Evolutionary conservation across 2,329 filamentous ascomycete species (phyloP).

Genomic region (Colletotrichum lindemuthianum): DNA sequence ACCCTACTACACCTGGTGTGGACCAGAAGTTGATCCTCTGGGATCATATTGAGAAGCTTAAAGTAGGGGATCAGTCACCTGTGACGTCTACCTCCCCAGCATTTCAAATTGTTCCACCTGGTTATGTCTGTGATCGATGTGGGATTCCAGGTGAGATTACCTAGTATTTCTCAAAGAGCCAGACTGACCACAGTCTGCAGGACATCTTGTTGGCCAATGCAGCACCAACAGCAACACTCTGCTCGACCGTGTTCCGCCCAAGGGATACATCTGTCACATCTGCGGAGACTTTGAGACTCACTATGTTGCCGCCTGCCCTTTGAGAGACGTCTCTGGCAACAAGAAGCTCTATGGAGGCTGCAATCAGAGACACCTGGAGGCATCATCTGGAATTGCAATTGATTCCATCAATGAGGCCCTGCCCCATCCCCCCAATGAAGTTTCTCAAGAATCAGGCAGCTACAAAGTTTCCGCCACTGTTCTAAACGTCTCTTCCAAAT

Average conservation of each 20-base stretch:
- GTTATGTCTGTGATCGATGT: slow-evolving; percentile 32
- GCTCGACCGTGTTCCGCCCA: slow-evolving; percentile 7
- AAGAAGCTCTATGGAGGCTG: background rate
- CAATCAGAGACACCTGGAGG: no score
- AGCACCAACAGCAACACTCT: slow-evolving; percentile 18
- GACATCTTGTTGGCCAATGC: slow-evolving; percentile 37
- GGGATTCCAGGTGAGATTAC: slow-evolving; percentile 17
- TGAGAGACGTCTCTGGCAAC: background rate
- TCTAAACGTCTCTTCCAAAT: no score
- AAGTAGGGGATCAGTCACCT: no score
- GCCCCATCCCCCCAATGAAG: no score
- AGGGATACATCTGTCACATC: slow-evolving; percentile 35
- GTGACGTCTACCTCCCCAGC: no score
- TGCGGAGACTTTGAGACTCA: slow-evolving; percentile 36
- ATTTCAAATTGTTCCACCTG: background rate
- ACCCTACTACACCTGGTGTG: no score
- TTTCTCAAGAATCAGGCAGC: no score
- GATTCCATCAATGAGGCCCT: no score
- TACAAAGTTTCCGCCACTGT: no score
- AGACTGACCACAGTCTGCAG: slow-evolving; percentile 23
- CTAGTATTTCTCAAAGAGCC: background rate
- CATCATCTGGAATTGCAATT: no score
- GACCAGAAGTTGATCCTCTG: no score
- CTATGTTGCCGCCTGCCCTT: slow-evolving; percentile 32
- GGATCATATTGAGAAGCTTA: no score